phyloP scores from a whole-genome alignment of 176 grass and related monocot species.

The Hsuehochloa calcarea region DNA sequence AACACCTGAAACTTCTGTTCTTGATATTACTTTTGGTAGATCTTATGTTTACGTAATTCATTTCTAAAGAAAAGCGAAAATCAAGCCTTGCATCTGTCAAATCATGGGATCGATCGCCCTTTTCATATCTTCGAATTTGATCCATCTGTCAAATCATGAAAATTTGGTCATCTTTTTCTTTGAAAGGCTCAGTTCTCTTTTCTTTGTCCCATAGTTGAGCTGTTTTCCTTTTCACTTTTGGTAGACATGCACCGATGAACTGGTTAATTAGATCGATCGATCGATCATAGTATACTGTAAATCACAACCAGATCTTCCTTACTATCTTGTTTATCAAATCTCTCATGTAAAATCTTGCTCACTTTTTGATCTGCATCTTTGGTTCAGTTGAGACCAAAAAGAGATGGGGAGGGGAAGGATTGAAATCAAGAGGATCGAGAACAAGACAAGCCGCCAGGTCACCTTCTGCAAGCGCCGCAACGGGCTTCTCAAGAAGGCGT shows the following conservation, averaged over 20 bases:
- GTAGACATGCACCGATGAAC: background rate
- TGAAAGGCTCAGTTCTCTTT: background rate
- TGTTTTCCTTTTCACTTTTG: slow-evolving; percentile 5
- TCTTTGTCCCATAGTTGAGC: background rate
- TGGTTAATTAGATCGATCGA: background rate
- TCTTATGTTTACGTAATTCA: slow-evolving; percentile 19
- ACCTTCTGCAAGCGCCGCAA: slow-evolving; percentile 85
- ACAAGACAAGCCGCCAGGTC: slow-evolving; percentile 74
- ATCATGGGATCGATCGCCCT: slow-evolving; percentile 6
- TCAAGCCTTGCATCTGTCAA: slow-evolving; percentile 7
- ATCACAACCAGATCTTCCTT: background rate
- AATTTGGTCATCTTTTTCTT: slow-evolving; percentile 2
- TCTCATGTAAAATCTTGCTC: background rate
- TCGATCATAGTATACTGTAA: background rate
- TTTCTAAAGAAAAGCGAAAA: background rate
- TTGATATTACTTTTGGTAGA: slow-evolving; percentile 16
- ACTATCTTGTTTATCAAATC: background rate
- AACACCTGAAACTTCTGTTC: background rate
- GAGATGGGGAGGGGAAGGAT: slow-evolving; percentile 71
- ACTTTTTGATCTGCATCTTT: background rate
- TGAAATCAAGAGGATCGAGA: slow-evolving; percentile 87
- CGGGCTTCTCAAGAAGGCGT: slow-evolving; percentile 82
- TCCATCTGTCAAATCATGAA: slow-evolving; percentile 18
- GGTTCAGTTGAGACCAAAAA: background rate
- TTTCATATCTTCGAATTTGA: background rate